phyloP scores from a whole-genome alignment of 768 basidiomycete genomes.

The Hygrophorus pudorinus region DNA sequence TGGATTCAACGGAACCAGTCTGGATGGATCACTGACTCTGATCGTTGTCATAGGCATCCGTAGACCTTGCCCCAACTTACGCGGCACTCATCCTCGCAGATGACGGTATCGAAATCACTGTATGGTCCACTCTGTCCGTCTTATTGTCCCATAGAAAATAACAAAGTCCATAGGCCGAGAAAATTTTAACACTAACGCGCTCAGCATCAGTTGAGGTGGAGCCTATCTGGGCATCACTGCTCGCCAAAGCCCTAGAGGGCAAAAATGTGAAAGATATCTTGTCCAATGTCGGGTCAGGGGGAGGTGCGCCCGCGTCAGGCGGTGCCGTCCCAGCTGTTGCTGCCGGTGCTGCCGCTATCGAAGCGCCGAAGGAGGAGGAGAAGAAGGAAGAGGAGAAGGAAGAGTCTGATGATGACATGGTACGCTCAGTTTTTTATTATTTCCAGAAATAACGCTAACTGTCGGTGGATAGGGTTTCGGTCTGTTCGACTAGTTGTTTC shows the following conservation, averaged over 20 bases:
- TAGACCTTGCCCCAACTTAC: conserved; percentile 89
- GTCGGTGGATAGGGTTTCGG: conserved; percentile 71
- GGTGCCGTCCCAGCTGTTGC: conserved; percentile 32
- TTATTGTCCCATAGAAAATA: conserved; percentile 6
- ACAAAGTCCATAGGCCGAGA: conserved; percentile 59
- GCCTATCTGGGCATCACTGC: conserved; percentile 94
- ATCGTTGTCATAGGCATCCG: conserved; percentile 31
- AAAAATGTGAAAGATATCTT: conserved; percentile 96
- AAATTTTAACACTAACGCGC: conserved; percentile 74
- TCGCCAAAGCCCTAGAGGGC: conserved; percentile 96
- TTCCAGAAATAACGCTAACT: neutral
- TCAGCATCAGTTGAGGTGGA: conserved; percentile 85
- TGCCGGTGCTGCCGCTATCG: conserved; percentile 54
- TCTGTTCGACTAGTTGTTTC: conserved; percentile 73
- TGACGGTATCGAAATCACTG: conserved; percentile 94
- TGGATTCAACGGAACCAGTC: neutral
- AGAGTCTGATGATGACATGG: conserved; percentile 88
- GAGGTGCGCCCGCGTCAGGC: conserved; percentile 39
- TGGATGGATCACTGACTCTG: conserved; percentile 11
- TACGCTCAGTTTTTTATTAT: conserved; percentile 21
- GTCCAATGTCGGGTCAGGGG: conserved; percentile 90
- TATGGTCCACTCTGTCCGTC: conserved; percentile 35
- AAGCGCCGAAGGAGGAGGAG: conserved; percentile 68
- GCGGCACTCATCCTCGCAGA: conserved; percentile 98
- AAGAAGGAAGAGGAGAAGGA: conserved; percentile 85